phyloP scores from a whole-genome alignment of 108 stramenopile genomes.

The Cyclostephanos tholiformis region DNA sequence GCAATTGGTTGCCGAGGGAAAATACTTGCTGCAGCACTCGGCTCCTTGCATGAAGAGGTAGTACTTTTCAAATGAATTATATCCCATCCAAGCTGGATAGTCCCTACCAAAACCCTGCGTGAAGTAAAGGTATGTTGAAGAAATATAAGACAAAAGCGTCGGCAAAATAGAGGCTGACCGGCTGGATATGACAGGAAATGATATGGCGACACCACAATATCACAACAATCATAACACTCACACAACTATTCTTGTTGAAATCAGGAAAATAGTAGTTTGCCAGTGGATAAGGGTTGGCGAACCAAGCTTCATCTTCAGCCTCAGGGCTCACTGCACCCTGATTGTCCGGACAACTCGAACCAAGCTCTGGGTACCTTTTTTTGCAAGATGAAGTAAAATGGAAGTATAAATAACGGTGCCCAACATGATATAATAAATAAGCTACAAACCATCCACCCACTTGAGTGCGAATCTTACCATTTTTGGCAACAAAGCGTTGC shows the following conservation, averaged over 20 bases:
- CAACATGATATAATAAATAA: background rate
- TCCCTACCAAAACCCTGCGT: conserved; percentile 9
- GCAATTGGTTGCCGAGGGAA: conserved; percentile 3
- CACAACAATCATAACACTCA: too few relatives aligned
- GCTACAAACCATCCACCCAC: background rate
- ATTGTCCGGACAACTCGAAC: conserved; percentile 13
- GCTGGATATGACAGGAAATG: too few relatives aligned
- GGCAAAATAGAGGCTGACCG: too few relatives aligned
- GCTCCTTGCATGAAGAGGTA: conserved; percentile 12
- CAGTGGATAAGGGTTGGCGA: conserved; percentile 15
- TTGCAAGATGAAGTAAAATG: background rate
- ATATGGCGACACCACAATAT: too few relatives aligned
- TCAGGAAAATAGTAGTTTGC: conserved; percentile 14
- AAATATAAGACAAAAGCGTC: too few relatives aligned
- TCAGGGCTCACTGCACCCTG: background rate
- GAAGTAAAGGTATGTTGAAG: too few relatives aligned
- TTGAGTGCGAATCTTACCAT: conserved; percentile 5
- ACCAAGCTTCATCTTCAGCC: conserved; percentile 17
- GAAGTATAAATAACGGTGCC: background rate
- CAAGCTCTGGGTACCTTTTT: background rate
- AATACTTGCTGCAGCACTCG: conserved; percentile 17
- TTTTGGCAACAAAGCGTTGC: conserved; percentile 3
- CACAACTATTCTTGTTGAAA: conserved; percentile 9
- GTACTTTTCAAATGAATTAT: conserved; percentile 11
- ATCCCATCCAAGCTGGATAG: conserved; percentile 21